These are phyloP conservation scores for Cryptococcus sp. DNA, from an alignment of 1,284 basidiomycete genomes.

Conservation along the genomic window DNA sequence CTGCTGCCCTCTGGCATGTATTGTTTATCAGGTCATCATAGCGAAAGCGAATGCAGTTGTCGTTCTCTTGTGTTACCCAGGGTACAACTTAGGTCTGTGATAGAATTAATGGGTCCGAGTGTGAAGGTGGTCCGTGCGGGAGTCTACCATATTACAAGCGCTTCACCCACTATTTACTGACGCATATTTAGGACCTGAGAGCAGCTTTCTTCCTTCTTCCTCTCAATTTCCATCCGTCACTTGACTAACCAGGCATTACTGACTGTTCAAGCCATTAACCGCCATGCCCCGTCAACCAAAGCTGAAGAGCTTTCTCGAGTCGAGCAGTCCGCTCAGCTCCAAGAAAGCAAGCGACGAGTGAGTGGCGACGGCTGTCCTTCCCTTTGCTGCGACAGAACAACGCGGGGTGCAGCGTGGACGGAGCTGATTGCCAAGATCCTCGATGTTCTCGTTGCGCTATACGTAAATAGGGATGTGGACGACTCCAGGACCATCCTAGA, in stretches of 20 bases:
- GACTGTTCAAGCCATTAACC: background rate
- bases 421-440: too few species aligned
- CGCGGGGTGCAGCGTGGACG: too few species aligned
- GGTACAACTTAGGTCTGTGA: too few species aligned
- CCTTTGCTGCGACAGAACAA: too few species aligned
- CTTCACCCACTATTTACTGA: background rate
- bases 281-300: background rate
- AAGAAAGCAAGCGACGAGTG: background rate
- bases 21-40: background rate
- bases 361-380: background rate
- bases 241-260: background rate
- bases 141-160: background rate
- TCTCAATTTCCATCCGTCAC: background rate
- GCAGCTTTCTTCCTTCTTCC: background rate
- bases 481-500: too few species aligned
- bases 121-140: background rate
- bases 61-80: too few species aligned
- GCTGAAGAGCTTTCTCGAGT: background rate
- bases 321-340: slow-evolving; percentile 3
- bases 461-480: too few species aligned
- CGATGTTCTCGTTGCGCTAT: too few species aligned
- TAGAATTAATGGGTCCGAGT: too few species aligned
- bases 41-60: background rate
- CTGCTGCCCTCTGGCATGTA: background rate
- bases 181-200: background rate